Percentiles rank a stretch among this genome's conserved stretches.
These are phyloP conservation scores for Marasmius sp. DNA, from an alignment of 1,284 basidiomycete species.

Conservation along the genomic window DNA sequence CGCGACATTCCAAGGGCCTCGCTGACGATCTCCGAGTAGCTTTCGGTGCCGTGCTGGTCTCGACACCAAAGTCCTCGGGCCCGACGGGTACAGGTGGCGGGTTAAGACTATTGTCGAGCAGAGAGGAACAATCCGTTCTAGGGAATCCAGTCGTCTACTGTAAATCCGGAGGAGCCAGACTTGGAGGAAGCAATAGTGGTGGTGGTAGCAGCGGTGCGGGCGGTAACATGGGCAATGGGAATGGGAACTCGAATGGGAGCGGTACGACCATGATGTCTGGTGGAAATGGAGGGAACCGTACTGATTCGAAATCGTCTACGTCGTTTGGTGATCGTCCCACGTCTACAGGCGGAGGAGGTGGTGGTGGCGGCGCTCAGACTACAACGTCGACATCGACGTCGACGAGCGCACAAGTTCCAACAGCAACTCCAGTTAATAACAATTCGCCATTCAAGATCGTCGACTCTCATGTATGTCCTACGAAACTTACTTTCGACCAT, in stretches of 20 bases:
- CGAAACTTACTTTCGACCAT: not conserved
- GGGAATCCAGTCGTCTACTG: constrained; percentile 37
- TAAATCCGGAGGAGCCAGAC: constrained; percentile 31
- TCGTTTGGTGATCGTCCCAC: constrained; percentile 1
- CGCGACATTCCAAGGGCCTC: constrained; percentile 50
- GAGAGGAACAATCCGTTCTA: constrained; percentile 17
- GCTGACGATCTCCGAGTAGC: constrained; percentile 68
- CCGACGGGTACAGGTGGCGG: not conserved
- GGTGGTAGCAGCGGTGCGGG: constrained; percentile 8
- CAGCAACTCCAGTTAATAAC: constrained; percentile 23
- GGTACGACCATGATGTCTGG: not conserved
- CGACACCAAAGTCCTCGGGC: constrained; percentile 17
- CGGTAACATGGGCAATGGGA: constrained; percentile 2
- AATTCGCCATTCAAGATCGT: constrained; percentile 31
- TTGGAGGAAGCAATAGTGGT: constrained; percentile 13
- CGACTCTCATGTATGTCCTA: constrained; percentile 28
- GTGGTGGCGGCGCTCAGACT: constrained; percentile 5
- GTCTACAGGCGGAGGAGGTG: constrained; percentile 4
- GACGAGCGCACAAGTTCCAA: constrained; percentile 12
- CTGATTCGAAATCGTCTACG: constrained; percentile 4
- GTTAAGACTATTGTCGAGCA: not conserved
- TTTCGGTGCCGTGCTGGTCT: constrained; percentile 49
- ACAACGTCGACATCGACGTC: constrained; percentile 13
- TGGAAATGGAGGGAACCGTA: constrained; percentile 14
- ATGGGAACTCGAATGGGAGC: constrained; percentile 3